Percentiles rank a stretch among this genome's conserved stretches.
Conservation (phyloP, 495 filamentous ascomycete genomes). For the Polyplosphaeria fusca region DNA sequence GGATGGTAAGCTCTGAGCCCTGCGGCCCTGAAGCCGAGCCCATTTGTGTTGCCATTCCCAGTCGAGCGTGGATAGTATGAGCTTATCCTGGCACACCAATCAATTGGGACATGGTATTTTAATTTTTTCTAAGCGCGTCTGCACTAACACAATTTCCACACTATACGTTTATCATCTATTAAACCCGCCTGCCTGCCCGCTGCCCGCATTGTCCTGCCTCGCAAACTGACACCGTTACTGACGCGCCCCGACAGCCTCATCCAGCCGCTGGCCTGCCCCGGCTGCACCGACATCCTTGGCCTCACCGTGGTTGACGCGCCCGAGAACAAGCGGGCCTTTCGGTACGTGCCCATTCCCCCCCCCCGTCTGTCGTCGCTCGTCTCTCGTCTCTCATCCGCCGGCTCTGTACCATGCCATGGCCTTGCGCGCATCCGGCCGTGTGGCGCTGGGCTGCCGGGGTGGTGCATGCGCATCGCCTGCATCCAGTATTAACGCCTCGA, state of each 20-base stretch:
- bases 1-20: slow-evolving; percentile 26
- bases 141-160: slow-evolving; percentile 36
- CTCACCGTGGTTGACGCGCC: slow-evolving; percentile 28
- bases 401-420: background rate
- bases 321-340: slow-evolving; percentile 15
- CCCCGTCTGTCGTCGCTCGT: background rate
- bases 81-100: slow-evolving; percentile 34
- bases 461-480: slow-evolving; percentile 22
- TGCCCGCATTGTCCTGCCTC: slow-evolving; percentile 20
- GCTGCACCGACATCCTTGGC: slow-evolving; percentile 21
- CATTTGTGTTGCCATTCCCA: slow-evolving; percentile 14
- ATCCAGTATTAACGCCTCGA: slow-evolving; percentile 9
- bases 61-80: slow-evolving; percentile 23
- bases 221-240: slow-evolving; percentile 17
- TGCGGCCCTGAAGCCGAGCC: slow-evolving; percentile 5
- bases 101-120: slow-evolving; percentile 30
- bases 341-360: slow-evolving; percentile 12
- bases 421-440: background rate
- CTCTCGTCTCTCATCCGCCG: background rate
- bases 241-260: slow-evolving; percentile 22
- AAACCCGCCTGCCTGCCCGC: slow-evolving; percentile 28
- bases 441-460: slow-evolving; percentile 21
- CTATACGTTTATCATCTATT: slow-evolving; percentile 36
- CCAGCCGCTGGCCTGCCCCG: slow-evolving; percentile 31
- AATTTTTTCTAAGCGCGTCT: slow-evolving; percentile 31